These are phyloP conservation scores for Nannochloropsis salina DNA, from an alignment of 108 stramenopile genomes.

Conservation along the genomic window DNA sequence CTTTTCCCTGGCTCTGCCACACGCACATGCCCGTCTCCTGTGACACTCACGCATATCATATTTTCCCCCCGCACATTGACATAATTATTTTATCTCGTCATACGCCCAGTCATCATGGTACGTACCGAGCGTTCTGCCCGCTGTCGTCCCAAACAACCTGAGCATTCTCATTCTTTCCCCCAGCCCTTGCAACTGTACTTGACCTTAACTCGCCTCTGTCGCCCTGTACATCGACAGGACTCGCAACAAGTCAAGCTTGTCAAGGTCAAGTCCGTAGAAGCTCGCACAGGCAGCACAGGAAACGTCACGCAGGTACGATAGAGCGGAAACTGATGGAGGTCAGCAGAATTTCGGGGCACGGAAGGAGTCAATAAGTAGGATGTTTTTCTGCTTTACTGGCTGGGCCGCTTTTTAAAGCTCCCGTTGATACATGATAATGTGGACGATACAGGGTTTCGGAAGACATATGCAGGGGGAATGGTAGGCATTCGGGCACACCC, in stretches of 20 bases:
- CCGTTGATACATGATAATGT: no score
- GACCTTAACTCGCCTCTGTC: not conserved
- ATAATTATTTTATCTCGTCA: not conserved
- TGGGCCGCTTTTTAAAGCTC: no score
- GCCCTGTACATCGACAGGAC: conserved; percentile 28
- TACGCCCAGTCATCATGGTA: conserved; percentile 12
- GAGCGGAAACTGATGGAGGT: not conserved
- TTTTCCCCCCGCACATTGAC: not conserved
- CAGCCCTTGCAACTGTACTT: not conserved
- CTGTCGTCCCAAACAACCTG: not conserved
- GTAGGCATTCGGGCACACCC: no score
- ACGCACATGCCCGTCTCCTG: no score
- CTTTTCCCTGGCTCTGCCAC: no score
- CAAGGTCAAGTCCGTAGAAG: conserved; percentile 93
- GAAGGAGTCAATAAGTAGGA: not conserved
- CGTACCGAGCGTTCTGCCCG: not conserved
- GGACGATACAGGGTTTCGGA: no score
- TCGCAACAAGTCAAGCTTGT: conserved; percentile 83
- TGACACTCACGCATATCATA: not conserved
- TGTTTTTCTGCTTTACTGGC: no score
- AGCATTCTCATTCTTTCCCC: not conserved
- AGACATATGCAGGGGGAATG: no score
- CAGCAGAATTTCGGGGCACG: not conserved
- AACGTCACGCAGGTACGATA: conserved; percentile 82
- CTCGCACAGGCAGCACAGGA: conserved; percentile 99